Base-by-base conservation (phyloP, 208 protist genomes). In the Paratrypanosoma confusum region DNA sequence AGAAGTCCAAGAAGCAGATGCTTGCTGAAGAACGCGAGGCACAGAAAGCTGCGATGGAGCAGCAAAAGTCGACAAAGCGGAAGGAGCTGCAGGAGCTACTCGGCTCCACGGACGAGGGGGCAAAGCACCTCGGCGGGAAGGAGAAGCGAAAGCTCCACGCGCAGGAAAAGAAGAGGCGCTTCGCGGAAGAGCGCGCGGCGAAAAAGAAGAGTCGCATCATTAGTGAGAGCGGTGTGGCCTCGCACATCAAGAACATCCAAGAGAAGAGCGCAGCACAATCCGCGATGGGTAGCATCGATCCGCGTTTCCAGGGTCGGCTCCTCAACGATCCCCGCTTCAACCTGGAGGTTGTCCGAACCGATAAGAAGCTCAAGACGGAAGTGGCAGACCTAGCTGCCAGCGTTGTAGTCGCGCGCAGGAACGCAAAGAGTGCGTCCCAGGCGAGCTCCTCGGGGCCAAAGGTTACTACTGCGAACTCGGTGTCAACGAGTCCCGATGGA, bases 1-100 rank as follows among this genome's bases (percentile, higher is more conserved):
- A 85, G 51, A 79, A 82, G 59, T 50, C 67, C 21, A 93, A 93
- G 65, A 83, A 81, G 46, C 71, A 89, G 33, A 73, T 81, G 71
- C 5, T 78, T 32, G 42, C 50, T 0, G 57, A 75, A 42, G 65
- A 86, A 57, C 65, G 72, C 3, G 79, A 86, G 57, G 62, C 46
- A 4, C 71, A 75, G 58, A 51, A 48, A 52, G 63, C 53, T 26
- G 53, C 56, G 28, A 31, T 51, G 35, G 68, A 59, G 24, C 59
- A 40, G 7, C 54, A 65, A 28, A 50, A 69, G 25, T 66, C 71
- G 14, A 67, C 74, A 49, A 49, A 63, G 38, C 52, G 66, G 28
- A 46, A 75, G 27, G 61, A 75, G 40, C 65, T 86, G 21, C 56
- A 66, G 24, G 72, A 55, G 41, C 39, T 81, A 18, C 58, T 85